Conservation (phyloP, 2,329 filamentous ascomycete species). For the Ophiocordyceps unilateralis region DNA sequence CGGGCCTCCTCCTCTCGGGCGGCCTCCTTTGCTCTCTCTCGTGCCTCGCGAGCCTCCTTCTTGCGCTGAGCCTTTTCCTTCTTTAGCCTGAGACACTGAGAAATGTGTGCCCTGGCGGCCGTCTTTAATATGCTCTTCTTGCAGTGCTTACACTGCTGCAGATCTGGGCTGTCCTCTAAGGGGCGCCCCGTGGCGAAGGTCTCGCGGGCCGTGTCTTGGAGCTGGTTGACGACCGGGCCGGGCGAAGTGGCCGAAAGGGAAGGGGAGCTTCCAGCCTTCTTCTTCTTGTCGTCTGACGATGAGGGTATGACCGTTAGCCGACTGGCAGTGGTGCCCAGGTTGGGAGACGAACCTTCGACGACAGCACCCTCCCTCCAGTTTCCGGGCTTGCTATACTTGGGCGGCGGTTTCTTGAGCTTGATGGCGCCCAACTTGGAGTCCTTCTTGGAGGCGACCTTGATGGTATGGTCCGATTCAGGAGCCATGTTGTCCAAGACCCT, state of each 20-base stretch:
- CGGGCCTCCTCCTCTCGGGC: constrained; percentile 38
- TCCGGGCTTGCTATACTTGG: constrained; percentile 48
- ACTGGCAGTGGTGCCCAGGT: not conserved
- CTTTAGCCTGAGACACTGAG: constrained; percentile 69
- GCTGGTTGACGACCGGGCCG: constrained; percentile 42
- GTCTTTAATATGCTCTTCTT: constrained; percentile 71
- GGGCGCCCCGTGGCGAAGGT: constrained; percentile 71
- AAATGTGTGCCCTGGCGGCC: constrained; percentile 63
- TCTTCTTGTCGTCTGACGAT: constrained; percentile 35
- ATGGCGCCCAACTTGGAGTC: constrained; percentile 31
- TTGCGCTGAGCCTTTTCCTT: constrained; percentile 65
- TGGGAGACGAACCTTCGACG: constrained; percentile 34
- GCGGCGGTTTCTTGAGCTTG: constrained; percentile 44
- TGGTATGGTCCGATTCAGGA: constrained; percentile 31
- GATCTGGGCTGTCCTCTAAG: constrained; percentile 61
- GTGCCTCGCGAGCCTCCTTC: constrained; percentile 55
- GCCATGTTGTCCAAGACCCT: constrained; percentile 1
- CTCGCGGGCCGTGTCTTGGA: constrained; percentile 60
- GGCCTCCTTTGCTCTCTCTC: constrained; percentile 47
- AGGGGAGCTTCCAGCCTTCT: constrained; percentile 22
- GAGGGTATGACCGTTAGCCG: not conserved
- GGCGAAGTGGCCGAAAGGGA: constrained; percentile 28
- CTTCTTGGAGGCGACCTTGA: constrained; percentile 45
- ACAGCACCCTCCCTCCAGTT: constrained; percentile 56
- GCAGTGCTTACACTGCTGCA: constrained; percentile 83